Evolutionary conservation across 371 early-diverging fungal genomes (phyloP), one percentile per base, ranked within the genome.

Genomic region (Lichtheimia ornata): DNA sequence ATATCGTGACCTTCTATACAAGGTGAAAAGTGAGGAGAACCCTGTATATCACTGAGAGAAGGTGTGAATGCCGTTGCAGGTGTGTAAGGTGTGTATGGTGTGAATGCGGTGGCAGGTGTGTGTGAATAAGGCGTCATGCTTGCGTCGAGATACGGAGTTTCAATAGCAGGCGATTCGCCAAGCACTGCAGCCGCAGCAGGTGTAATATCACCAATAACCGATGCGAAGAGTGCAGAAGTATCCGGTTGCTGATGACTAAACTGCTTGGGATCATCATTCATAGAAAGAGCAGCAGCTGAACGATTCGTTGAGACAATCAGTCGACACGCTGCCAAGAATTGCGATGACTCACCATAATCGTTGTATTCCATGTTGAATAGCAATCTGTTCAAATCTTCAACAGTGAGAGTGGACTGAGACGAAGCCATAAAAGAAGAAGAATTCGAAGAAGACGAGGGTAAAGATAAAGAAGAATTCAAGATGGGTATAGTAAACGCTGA

Each of bases 21-120:
- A 25, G 71, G 69, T n/a, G 66, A 59, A 18, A 62, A 62, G 35
- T 64, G 65, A 50, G 69, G 67, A 4, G 66, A 62, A 12, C 54
- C 50, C 9, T 69, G 69, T 41, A 71, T 64, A 22, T 59, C 61
- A 44, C 50, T 51, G n/a, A 70, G 11, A 28, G 64, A 63, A 17
- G 77, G 77, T 5, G 77, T 76, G 18, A 76, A 69, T 12, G 66
- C 45, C 17, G 68, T 59, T 20, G 72, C 66, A 44, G 76, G 76
- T 20, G 76, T 75, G 35, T 66, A 74, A 15, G 74, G 74, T 53
- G 74, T 74, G 24, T 65, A 62, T 28, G 70, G 63, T 53, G 76
- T 75, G 40, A 44, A 56, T 25, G 57, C 44, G 5, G 57, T 56
- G 9, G 35, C 35, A 35, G 35, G 35, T 35, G 35, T 35, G 9